A percentile compares a stretch with the other conserved stretches of the same genome.
phyloP scores from a whole-genome alignment of 1,284 basidiomycete genomes.

The Mixia osmundae region DNA sequence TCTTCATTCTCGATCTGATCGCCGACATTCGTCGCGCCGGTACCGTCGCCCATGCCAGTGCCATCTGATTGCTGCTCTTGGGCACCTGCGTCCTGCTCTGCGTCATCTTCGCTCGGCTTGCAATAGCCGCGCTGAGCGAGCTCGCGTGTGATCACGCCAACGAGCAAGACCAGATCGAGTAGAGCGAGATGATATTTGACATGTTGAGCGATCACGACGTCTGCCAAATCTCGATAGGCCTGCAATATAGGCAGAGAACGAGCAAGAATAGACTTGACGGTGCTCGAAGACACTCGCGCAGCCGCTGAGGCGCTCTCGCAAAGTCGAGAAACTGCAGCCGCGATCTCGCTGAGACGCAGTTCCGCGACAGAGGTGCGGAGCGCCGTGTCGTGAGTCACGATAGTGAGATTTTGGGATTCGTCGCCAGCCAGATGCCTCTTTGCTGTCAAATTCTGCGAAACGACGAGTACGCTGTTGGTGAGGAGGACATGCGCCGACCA shows the following conservation, averaged over 20 bases:
- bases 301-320: no score
- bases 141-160: neutral
- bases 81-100: conserved; percentile 27
- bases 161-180: neutral
- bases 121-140: conserved; percentile 79
- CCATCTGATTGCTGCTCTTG: conserved; percentile 36
- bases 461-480: no score
- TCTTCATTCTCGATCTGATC: conserved; percentile 85
- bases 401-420: no score
- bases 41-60: conserved; percentile 63
- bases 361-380: no score
- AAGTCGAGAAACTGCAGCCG: no score
- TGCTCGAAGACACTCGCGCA: no score
- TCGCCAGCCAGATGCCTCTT: no score
- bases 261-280: neutral
- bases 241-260: neutral
- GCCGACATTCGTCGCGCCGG: conserved; percentile 63
- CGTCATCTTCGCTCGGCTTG: conserved; percentile 45
- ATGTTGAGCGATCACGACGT: neutral
- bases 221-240: neutral
- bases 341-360: no score
- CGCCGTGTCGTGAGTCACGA: no score
- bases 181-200: neutral
- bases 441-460: no score
- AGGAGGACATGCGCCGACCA: no score